phyloP scores from a whole-genome alignment of 164 flowering plant species.

The Cinnamomum chago region DNA sequence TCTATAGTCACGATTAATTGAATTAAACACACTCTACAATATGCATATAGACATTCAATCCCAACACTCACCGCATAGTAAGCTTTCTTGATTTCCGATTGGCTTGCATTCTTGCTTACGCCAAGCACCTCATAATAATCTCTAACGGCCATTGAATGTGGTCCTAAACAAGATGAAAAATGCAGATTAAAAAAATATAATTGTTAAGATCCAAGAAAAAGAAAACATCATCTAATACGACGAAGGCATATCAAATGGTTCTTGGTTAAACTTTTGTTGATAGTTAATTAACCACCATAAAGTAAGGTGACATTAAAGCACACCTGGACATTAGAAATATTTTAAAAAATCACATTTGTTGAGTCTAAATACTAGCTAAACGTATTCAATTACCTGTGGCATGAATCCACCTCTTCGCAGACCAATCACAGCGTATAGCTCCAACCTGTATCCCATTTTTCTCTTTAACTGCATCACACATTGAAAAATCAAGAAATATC shows the following conservation, averaged over 20 bases:
- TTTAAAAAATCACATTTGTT: no score
- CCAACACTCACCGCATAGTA: conserved; percentile 71
- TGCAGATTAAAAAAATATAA: not conserved
- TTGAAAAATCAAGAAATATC: not conserved
- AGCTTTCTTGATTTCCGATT: conserved; percentile 89
- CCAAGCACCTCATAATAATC: conserved; percentile 87
- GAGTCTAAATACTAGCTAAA: no score
- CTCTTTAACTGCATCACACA: conserved; percentile 18
- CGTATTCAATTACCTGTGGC: conserved; percentile 44
- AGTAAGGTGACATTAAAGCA: no score
- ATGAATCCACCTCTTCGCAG: conserved; percentile 46
- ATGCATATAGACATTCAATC: no score
- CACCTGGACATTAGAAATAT: no score
- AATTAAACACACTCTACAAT: no score
- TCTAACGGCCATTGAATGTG: conserved; percentile 37
- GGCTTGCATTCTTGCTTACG: conserved; percentile 69
- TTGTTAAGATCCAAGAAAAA: no score
- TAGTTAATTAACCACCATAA: no score
- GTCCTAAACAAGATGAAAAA: conserved; percentile 5
- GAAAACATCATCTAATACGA: no score
- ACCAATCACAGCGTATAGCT: conserved; percentile 22
- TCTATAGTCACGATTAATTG: no score
- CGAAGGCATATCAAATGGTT: no score
- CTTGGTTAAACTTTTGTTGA: no score
- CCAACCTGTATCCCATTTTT: conserved; percentile 28